Evolutionary conservation across 2,329 filamentous ascomycete species (phyloP).

Genomic region (Fusarium nygamai): DNA sequence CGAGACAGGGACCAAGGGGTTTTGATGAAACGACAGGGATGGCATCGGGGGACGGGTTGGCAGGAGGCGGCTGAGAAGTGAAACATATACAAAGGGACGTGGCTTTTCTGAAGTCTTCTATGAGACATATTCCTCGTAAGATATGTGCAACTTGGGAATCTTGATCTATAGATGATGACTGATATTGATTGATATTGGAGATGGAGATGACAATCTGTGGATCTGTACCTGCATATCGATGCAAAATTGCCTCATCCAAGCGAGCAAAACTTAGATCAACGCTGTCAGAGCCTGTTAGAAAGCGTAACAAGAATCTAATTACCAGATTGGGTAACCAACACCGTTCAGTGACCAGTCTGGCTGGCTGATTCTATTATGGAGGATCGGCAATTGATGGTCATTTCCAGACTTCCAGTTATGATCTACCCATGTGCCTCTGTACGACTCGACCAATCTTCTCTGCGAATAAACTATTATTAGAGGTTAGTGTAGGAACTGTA

Average conservation of each 20-base stretch:
- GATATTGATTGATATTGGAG: neutral
- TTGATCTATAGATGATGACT: neutral
- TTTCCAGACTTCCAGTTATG: neutral
- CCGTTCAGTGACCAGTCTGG: constrained; percentile 21
- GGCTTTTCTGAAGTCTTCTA: neutral
- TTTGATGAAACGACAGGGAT: constrained; percentile 34
- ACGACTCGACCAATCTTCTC: constrained; percentile 1
- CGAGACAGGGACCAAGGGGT: constrained; percentile 22
- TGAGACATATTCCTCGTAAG: neutral
- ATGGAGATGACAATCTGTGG: constrained; percentile 1
- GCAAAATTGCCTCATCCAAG: constrained; percentile 10
- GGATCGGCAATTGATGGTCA: constrained; percentile 15
- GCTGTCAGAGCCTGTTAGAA: neutral
- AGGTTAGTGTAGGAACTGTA: neutral
- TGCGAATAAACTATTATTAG: neutral
- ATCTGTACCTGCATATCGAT: constrained; percentile 13
- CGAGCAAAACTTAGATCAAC: neutral
- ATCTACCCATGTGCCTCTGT: neutral
- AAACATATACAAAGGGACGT: constrained; percentile 14
- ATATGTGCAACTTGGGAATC: neutral
- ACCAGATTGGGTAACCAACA: constrained; percentile 12
- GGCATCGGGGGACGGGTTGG: constrained; percentile 5
- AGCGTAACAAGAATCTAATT: neutral
- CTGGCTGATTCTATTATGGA: constrained; percentile 8
- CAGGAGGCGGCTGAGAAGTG: constrained; percentile 20